A percentile compares a stretch with the other conserved stretches of the same genome.
Evolutionary conservation across 1,139 yeast species (phyloP).

Genomic region (Candida anutae): DNA sequence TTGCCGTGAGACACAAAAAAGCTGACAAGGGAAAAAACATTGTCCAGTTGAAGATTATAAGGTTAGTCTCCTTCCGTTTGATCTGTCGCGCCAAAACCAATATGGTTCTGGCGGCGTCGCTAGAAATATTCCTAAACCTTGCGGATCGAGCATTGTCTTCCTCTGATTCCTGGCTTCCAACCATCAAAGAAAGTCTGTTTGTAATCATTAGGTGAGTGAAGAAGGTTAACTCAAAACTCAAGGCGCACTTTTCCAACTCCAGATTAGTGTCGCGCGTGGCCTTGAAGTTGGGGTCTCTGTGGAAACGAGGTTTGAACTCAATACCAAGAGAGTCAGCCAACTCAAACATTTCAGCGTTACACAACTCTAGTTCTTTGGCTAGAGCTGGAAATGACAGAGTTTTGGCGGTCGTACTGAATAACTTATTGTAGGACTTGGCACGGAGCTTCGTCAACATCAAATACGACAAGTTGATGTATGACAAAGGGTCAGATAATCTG

Average conservation of each 20-base stretch:
- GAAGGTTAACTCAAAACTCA: conserved; percentile 20
- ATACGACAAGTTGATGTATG: background rate
- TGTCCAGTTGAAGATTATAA: conserved; percentile 26
- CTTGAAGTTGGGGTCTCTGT: conserved; percentile 10
- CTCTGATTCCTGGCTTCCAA: conserved; percentile 10
- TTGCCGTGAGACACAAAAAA: conserved; percentile 22
- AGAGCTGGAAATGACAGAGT: conserved; percentile 5
- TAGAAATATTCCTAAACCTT: conserved; percentile 17
- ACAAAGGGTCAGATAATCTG: background rate
- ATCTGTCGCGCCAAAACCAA: conserved; percentile 17
- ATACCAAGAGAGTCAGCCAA: conserved; percentile 7
- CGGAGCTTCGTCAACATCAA: conserved; percentile 10
- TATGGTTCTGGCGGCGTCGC: conserved; percentile 31
- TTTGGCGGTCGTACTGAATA: conserved; percentile 23
- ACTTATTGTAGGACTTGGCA: conserved; percentile 19
- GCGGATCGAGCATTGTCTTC: conserved; percentile 10
- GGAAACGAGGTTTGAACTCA: conserved; percentile 8
- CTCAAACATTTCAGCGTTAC: conserved; percentile 10
- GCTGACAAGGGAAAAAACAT: conserved; percentile 28
- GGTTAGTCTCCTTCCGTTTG: conserved; percentile 12
- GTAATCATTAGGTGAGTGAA: conserved; percentile 30
- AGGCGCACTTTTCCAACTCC: conserved; percentile 4
- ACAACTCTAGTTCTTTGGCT: conserved; percentile 5
- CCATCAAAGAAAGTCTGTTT: conserved; percentile 26
- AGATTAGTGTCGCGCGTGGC: conserved; percentile 7